Base-by-base conservation (phyloP, 2,329 filamentous ascomycete species). In the Kalaharituber pfeilii region DNA sequence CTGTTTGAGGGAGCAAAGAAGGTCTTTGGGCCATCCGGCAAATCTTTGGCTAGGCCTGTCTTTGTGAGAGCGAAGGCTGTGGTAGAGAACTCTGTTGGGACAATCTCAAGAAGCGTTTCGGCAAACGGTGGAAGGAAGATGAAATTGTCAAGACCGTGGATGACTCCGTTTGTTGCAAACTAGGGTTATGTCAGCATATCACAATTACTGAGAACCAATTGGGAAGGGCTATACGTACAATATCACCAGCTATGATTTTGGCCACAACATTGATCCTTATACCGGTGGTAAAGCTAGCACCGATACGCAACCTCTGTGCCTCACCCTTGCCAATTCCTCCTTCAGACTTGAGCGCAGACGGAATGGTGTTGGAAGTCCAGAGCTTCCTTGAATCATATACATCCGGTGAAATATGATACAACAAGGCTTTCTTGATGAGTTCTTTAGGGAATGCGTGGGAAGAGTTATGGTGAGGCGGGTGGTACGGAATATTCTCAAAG, bases 1-100 rank as follows among this genome's bases (percentile, higher is more conserved):
- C 69, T 70, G 73, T 95, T 94, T 47, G 76, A 78, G 0, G 88
- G 87, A 0, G 83, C 84, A 63, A 94, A 93, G 57, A 91, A 66
- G 2, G 87, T 94, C 25, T 50, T 50, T 26, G 56, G 49, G 24
- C 56, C 56, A 11, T 49, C 28, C 9, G 20, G 20, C 61, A 76
- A 72, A 51, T 73, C 74, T 9, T 80, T 70, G 53, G 75, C 73
- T 1, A 95, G 75, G 7, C 82, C 80, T 0, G 86, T 89, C 71
- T 84, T 86, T 53, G 75, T 71, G 27, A 86, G 78, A 4, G 78
- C 88, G 6, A 89, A 76, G 52, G 82, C 74, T 1, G 93, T 76
- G 0, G 86, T 94, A 60, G 80, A 86, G 72, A 94, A 94, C 57
- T 80, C 74, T 49, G 72, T 68, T 0, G 87, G 86, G 36, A 81